Percentiles rank a stretch among this genome's conserved stretches.
Conservation (phyloP, 202 grass and related monocot species). For the Dendrocalamus latiflorus region DNA sequence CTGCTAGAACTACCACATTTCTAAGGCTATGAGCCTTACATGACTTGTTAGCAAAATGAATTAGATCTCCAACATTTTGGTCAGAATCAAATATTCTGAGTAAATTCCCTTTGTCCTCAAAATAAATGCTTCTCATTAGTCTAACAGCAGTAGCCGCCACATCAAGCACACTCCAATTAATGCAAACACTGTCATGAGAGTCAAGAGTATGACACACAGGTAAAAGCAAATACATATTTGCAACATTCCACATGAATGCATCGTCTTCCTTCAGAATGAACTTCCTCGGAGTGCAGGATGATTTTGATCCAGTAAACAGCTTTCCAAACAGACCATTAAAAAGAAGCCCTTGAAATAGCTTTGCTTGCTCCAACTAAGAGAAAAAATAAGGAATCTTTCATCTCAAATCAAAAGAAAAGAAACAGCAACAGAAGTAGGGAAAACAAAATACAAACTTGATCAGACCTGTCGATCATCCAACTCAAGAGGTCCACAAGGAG, state of each 20-base stretch:
- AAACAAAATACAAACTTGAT: constrained; percentile 13
- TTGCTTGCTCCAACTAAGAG: constrained; percentile 62
- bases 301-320: constrained; percentile 56
- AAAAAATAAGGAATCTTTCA: constrained; percentile 21
- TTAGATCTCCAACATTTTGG: constrained; percentile 29
- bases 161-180: constrained; percentile 70
- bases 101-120: constrained; percentile 7
- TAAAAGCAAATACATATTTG: constrained; percentile 75
- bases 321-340: constrained; percentile 91
- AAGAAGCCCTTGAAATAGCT: constrained; percentile 77
- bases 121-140: constrained; percentile 67
- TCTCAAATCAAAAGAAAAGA: constrained; percentile 24
- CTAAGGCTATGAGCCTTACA: constrained; percentile 44
- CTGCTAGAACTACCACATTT: constrained; percentile 65
- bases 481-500: constrained; percentile 56
- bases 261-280: constrained; percentile 69
- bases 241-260: constrained; percentile 44
- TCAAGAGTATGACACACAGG: constrained; percentile 45
- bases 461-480: constrained; percentile 68
- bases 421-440: constrained; percentile 8
- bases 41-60: constrained; percentile 71
- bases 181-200: constrained; percentile 30
- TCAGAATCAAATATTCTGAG: constrained; percentile 16
- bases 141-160: constrained; percentile 43
- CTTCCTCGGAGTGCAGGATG: constrained; percentile 32